Evolutionary conservation across 352 stramenopile genomes (phyloP).

Genomic region (Phytophthora hybrid): DNA sequence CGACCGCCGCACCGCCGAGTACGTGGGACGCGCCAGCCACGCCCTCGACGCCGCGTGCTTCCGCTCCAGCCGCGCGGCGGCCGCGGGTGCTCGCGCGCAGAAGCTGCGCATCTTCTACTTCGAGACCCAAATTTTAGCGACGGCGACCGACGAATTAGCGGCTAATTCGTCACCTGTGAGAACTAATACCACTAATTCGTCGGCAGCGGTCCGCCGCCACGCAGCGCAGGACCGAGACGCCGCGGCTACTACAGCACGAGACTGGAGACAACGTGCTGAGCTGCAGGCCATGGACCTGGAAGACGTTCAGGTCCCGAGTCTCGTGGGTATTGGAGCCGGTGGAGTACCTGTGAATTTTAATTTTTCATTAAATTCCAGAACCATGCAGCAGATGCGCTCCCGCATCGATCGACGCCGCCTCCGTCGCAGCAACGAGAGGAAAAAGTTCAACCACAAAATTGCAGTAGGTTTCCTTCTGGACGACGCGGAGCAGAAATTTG

Average conservation of each 20-base stretch:
- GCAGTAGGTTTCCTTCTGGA: constrained; percentile 60
- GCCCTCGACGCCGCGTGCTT: constrained; percentile 66
- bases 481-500: constrained; percentile 9
- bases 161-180: constrained; percentile 28
- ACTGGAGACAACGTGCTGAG: constrained; percentile 25
- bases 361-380: constrained; percentile 53
- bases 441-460: constrained; percentile 56
- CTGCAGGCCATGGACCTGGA: constrained; percentile 37
- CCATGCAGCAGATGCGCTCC: constrained; percentile 52
- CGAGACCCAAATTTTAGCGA: constrained; percentile 60
- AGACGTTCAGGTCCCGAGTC: constrained; percentile 21
- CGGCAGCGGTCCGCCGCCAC: neutral
- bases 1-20: constrained; percentile 67
- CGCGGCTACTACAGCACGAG: constrained; percentile 9
- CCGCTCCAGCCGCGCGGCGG: constrained; percentile 36
- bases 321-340: neutral
- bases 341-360: constrained; percentile 42
- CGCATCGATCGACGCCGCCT: constrained; percentile 50
- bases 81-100: constrained; percentile 8
- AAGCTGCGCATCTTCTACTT: constrained; percentile 62
- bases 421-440: constrained; percentile 38
- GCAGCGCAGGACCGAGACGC: constrained; percentile 16
- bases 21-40: constrained; percentile 59
- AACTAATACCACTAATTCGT: constrained; percentile 25
- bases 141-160: constrained; percentile 35